phyloP scores from a whole-genome alignment of 148 eudicot species.

The Rhododendron griersonianum region DNA sequence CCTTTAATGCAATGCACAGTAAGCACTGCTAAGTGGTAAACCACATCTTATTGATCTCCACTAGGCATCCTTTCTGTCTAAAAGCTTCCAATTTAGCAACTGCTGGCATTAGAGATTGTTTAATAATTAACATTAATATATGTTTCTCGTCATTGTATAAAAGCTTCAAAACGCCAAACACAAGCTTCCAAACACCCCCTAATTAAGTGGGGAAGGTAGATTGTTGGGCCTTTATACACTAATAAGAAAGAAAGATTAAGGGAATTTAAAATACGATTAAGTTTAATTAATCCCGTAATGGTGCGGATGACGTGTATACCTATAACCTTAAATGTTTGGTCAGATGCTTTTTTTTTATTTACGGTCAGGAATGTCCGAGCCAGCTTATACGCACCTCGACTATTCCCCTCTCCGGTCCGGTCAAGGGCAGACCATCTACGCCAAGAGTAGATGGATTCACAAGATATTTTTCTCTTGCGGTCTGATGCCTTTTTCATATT shows the following conservation, averaged over 20 bases:
- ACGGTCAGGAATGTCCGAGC: background rate
- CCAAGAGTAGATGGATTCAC: background rate
- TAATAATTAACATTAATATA: background rate
- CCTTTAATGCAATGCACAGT: background rate
- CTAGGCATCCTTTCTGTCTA: background rate
- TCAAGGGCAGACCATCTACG: background rate
- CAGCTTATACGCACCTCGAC: background rate
- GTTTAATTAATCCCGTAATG: background rate
- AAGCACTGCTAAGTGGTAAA: background rate
- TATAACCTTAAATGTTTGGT: background rate
- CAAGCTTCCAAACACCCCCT: no score
- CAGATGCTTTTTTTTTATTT: background rate
- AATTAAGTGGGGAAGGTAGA: background rate
- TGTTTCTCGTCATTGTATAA: background rate
- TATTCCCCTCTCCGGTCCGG: accelerated
- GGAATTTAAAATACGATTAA: background rate
- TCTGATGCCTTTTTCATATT: slow-evolving; percentile 9
- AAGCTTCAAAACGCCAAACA: background rate
- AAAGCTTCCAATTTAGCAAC: no score
- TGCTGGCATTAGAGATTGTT: background rate
- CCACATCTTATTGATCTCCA: background rate
- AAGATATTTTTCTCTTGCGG: no score
- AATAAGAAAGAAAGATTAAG: background rate
- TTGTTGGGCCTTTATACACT: background rate
- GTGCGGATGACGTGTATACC: background rate